These are phyloP conservation scores for Aspergillus udagawae DNA, from an alignment of 2,329 filamentous ascomycete species.

Conservation along the genomic window DNA sequence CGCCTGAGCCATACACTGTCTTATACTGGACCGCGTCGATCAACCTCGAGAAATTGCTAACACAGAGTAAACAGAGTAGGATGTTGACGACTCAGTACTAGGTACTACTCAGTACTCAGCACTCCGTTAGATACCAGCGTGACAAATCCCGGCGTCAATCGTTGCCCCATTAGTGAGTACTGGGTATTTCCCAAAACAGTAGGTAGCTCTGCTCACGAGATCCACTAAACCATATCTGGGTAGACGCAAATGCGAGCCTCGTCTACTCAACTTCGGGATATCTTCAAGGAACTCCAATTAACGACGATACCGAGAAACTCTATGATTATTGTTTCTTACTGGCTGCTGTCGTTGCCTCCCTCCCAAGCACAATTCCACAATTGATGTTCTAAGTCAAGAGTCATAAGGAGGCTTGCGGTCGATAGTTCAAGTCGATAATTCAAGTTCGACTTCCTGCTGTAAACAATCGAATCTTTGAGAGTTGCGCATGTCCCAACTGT, in stretches of 20 bases:
- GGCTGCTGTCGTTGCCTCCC: too few species aligned
- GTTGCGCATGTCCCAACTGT: not conserved
- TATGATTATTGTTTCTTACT: too few species aligned
- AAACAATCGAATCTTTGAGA: too few species aligned
- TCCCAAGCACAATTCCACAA: too few species aligned
- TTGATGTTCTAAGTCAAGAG: too few species aligned
- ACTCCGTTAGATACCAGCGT: slow-evolving; percentile 2
- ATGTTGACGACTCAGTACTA: not conserved
- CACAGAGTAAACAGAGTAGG: not conserved
- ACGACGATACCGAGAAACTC: too few species aligned
- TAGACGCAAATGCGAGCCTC: not conserved
- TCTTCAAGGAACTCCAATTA: not conserved
- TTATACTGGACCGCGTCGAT: not conserved
- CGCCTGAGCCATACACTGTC: not conserved
- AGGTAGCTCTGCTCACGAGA: slow-evolving; percentile 1
- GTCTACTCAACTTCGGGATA: not conserved
- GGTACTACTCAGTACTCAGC: not conserved
- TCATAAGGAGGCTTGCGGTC: too few species aligned
- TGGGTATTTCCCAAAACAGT: slow-evolving; percentile 16
- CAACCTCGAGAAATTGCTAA: not conserved
- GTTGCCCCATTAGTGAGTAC: slow-evolving; percentile 8
- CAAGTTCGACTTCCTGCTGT: too few species aligned
- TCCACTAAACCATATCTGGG: not conserved
- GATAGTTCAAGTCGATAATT: too few species aligned
- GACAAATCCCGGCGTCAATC: slow-evolving; percentile 17